Percentiles rank a stretch among this genome's conserved stretches.
Conservation (phyloP, 768 basidiomycete species). For the Aureoboletus auriporus region DNA sequence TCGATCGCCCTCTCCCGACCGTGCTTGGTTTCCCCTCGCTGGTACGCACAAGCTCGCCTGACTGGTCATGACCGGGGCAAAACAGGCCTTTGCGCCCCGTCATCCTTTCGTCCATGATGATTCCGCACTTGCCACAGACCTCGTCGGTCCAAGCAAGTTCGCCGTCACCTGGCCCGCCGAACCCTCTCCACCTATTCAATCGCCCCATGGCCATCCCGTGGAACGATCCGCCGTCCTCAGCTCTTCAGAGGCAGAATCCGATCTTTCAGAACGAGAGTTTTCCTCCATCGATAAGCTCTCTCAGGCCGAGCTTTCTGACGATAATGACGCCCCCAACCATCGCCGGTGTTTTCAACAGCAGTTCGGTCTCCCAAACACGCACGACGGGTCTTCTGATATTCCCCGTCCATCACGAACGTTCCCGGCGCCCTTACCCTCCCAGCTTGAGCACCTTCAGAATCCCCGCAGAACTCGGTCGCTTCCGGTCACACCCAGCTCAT, state of each 20-base stretch:
- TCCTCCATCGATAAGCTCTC: constrained; percentile 29
- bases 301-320: constrained; percentile 30
- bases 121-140: constrained; percentile 42
- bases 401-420: constrained; percentile 72
- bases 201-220: constrained; percentile 28
- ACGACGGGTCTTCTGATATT: constrained; percentile 26
- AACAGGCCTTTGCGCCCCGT: constrained; percentile 46
- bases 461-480: constrained; percentile 44
- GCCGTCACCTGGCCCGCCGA: constrained; percentile 57
- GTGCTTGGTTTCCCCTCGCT: constrained; percentile 12
- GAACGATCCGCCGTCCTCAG: constrained; percentile 41
- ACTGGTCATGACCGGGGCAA: constrained; percentile 26
- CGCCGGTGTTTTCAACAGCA: constrained; percentile 26
- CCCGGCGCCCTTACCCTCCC: constrained; percentile 76
- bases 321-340: constrained; percentile 24
- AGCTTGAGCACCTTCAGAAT: constrained; percentile 71
- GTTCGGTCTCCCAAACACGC: constrained; percentile 10
- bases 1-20: constrained; percentile 6
- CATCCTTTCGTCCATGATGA: constrained; percentile 41
- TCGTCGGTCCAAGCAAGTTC: constrained; percentile 52
- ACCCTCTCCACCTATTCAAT: constrained; percentile 35
- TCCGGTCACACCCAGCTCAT: constrained; percentile 16
- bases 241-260: constrained; percentile 51
- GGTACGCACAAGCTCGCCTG: not conserved
- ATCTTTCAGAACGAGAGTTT: constrained; percentile 44